These are phyloP conservation scores for Cucurbita maxima DNA, from an alignment of 306 rosid species.

Conservation along the genomic window DNA sequence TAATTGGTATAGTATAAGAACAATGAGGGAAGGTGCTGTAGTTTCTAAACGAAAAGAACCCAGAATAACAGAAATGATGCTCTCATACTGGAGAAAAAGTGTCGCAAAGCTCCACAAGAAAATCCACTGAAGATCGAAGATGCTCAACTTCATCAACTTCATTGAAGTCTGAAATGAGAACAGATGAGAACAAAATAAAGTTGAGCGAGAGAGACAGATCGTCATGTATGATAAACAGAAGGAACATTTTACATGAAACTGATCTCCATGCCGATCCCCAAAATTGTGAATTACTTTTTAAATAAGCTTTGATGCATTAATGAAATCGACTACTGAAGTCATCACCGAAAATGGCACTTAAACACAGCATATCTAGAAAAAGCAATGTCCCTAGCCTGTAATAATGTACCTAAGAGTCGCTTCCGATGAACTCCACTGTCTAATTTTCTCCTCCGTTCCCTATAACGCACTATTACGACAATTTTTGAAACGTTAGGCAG, in stretches of 20 bases:
- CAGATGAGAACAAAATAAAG: not conserved
- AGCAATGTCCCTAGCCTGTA: not conserved
- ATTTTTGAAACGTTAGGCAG: conserved; percentile 1
- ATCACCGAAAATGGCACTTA: not conserved
- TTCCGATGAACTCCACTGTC: conserved; percentile 28
- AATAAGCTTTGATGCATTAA: not conserved
- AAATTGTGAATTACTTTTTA: not conserved
- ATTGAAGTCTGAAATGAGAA: conserved; percentile 25
- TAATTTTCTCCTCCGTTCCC: conserved; percentile 45
- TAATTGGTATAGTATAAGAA: not conserved
- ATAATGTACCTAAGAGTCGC: conserved; percentile 28
- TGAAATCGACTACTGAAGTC: not conserved
- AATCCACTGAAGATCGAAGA: conserved; percentile 67
- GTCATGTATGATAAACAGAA: not conserved
- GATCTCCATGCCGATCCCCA: not conserved
- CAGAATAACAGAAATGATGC: not conserved
- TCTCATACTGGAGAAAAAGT: conserved; percentile 42
- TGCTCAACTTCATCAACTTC: conserved; percentile 59
- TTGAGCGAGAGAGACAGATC: not conserved
- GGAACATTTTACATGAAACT: not conserved
- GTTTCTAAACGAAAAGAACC: not conserved
- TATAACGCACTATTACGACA: conserved; percentile 36
- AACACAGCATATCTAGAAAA: not conserved
- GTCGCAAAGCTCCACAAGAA: conserved; percentile 75
- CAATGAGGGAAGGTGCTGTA: not conserved